Evolutionary conservation across 192 early-diverging fungal genomes (phyloP).

Genomic region (Coemansia sp.): DNA sequence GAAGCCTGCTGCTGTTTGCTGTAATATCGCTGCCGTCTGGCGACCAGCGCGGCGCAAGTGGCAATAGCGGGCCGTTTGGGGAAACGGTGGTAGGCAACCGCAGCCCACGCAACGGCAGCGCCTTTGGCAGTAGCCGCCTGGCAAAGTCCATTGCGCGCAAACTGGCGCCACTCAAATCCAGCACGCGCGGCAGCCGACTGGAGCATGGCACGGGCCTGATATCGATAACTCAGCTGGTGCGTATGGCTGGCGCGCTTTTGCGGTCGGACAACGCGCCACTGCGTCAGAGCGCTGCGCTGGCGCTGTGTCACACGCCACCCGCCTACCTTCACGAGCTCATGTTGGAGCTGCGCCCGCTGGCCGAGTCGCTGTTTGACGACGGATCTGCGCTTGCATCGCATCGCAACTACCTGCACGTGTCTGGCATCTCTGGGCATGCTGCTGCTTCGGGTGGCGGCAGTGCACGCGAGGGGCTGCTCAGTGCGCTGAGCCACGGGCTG

Average conservation of each 20-base stretch:
- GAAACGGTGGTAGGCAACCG: constrained; percentile 8
- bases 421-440: constrained; percentile 6
- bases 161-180: constrained; percentile 41
- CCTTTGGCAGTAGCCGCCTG: constrained; percentile 21
- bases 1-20: constrained; percentile 36
- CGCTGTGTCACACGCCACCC: constrained; percentile 33
- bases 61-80: not conserved
- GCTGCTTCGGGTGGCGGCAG: not conserved
- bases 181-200: constrained; percentile 28
- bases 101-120: constrained; percentile 6
- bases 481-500: constrained; percentile 11
- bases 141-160: constrained; percentile 48
- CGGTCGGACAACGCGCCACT: constrained; percentile 44
- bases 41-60: constrained; percentile 1
- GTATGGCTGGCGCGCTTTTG: constrained; percentile 27
- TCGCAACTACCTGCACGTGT: constrained; percentile 43
- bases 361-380: constrained; percentile 44
- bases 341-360: constrained; percentile 41
- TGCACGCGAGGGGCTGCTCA: constrained; percentile 11
- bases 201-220: constrained; percentile 44
- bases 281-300: constrained; percentile 25
- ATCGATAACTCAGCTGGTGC: constrained; percentile 46
- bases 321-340: constrained; percentile 39
- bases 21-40: constrained; percentile 31
- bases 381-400: constrained; percentile 23